A percentile compares a stretch with the other conserved stretches of the same genome.
Conservation (phyloP, 2,329 filamentous ascomycete species). For the Amesomyces nigricolor region DNA sequence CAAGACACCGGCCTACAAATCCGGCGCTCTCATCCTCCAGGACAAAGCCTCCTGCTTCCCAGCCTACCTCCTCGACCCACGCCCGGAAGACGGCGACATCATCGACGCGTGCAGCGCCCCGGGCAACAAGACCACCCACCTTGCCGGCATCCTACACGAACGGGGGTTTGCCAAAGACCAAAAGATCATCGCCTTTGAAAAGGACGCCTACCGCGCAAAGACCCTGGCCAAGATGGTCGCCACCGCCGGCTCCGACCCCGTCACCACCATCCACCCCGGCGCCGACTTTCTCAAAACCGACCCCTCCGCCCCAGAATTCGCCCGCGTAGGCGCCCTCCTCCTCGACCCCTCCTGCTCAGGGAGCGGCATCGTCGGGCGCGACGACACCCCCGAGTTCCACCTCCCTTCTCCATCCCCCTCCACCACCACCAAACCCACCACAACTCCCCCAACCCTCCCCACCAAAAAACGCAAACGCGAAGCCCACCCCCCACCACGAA, state of each 20-base stretch:
- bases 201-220: conserved; percentile 63
- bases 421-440: neutral
- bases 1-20: conserved; percentile 65
- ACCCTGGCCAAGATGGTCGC: conserved; percentile 81
- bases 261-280: conserved; percentile 63
- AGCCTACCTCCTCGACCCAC: conserved; percentile 74
- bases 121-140: conserved; percentile 94
- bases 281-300: conserved; percentile 79
- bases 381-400: conserved; percentile 66
- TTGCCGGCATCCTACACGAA: conserved; percentile 65
- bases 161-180: conserved; percentile 32
- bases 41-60: conserved; percentile 98
- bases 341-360: conserved; percentile 94
- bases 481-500: conserved; percentile 26
- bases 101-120: conserved; percentile 94
- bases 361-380: conserved; percentile 86
- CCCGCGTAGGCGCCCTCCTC: conserved; percentile 71
- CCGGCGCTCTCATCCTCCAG: conserved; percentile 80
- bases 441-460: neutral
- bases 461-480: conserved; percentile 16
- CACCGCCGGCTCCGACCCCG: conserved; percentile 62
- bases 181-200: conserved; percentile 73
- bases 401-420: conserved; percentile 40
- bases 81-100: conserved; percentile 62
- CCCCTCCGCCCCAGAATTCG: conserved; percentile 55